Percentiles rank a stretch among this genome's conserved stretches.
phyloP scores from a whole-genome alignment of 208 protist species.

The Crithidia mellificae region DNA sequence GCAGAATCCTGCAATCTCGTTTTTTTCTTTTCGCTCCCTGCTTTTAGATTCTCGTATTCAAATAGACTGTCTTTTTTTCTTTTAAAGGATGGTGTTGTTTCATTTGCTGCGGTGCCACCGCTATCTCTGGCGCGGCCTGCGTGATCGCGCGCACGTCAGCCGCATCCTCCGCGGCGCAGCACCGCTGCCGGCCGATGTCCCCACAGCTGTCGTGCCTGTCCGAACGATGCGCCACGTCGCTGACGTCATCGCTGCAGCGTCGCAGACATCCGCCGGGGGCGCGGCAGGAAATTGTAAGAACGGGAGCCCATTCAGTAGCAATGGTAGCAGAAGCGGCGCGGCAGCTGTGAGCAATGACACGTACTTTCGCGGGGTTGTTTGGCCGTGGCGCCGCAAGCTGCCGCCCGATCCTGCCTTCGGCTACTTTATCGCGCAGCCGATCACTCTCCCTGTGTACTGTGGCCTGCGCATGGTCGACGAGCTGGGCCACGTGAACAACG shows the following conservation, averaged over 20 bases:
- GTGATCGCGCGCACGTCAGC: constrained; percentile 18
- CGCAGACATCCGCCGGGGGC: neutral
- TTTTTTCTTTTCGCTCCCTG: neutral
- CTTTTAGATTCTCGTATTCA: neutral
- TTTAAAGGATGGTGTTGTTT: constrained; percentile 6
- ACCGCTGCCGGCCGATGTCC: constrained; percentile 1
- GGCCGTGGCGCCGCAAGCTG: constrained; percentile 17
- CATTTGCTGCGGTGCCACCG: constrained; percentile 21
- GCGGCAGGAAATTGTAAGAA: neutral
- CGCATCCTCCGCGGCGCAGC: constrained; percentile 14
- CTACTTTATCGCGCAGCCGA: constrained; percentile 19
- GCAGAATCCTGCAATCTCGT: no score
- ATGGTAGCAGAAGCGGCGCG: neutral
- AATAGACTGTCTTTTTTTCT: neutral
- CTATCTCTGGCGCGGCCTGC: constrained; percentile 24
- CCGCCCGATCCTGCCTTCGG: constrained; percentile 13
- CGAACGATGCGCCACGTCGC: constrained; percentile 6
- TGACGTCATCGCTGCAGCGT: neutral
- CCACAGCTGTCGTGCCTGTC: constrained; percentile 8
- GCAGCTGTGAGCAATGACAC: neutral
- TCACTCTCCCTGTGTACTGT: constrained; percentile 35
- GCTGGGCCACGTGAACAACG: constrained; percentile 68
- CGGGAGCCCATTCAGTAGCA: no score
- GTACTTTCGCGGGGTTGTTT: neutral
- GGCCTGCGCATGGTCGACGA: constrained; percentile 61